Base-by-base conservation (phyloP, 495 filamentous ascomycete genomes). In the Xylaria nigripes region DNA sequence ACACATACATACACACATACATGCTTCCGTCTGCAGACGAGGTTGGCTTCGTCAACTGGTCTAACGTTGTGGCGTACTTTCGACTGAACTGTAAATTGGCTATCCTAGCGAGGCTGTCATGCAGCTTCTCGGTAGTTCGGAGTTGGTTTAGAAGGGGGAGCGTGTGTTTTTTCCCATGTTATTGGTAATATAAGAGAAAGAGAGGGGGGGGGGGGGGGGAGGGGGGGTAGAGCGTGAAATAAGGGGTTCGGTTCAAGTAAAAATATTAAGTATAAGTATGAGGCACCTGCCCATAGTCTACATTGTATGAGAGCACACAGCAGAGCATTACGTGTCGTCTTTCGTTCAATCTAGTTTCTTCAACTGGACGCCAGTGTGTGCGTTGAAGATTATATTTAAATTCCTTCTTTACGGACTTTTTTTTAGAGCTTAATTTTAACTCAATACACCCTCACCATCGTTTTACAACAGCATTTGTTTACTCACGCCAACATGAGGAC, bases 401-500 rank as follows among this genome's bases (percentile, higher is more conserved):
- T 18, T 29, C 5, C 1, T 21, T 0, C 23, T 5, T 44, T 34
- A 23, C n/a, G n/a, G n/a, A n/a, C n/a, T n/a, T n/a, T n/a, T n/a
- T 15, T 18, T 7, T 25, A 10, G 0, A 38, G 34, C 2, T 29
- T 5, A 21, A 50, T 18, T 40, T 19, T 9, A n/a, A 4, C 34
- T 19, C 29, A 5, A 29, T 18, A 27, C 16, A 3, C 32, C 8
- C 32, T 3, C 29, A 6, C 1, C 10, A 15, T 18, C 18, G 16
- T 22, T 51, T 16, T 12, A 32, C 24, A 34, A 2, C 15, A 21
- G 18, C 18, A 22, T 47, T 1, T 22, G 2, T 27, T 23, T 1
- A 15, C 1, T 41, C 23, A n/a, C 15, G 36, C 8, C 38, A 40
- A 47, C 3, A 64, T 64, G 62, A 61, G 58, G 54, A 12, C 12